Evolutionary conservation across 2,329 filamentous ascomycete genomes (phyloP).

Genomic region (Diaporthe sp.): DNA sequence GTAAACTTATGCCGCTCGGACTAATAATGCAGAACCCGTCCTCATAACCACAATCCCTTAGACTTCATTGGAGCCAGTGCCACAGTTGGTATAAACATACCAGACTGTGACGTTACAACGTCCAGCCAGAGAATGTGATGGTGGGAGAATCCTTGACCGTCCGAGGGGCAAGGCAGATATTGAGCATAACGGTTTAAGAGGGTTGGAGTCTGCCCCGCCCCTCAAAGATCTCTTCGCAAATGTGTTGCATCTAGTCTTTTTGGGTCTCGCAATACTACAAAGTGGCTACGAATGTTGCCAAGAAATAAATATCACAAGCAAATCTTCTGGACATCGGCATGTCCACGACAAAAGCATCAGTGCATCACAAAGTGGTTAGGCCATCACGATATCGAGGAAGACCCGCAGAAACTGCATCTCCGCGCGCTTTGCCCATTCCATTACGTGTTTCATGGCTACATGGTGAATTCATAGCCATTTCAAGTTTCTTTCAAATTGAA

Average conservation of each 20-base stretch:
- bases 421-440: no score
- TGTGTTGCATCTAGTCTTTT: not conserved
- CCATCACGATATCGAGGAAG: not conserved
- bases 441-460: not conserved
- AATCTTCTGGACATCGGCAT: not conserved
- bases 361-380: not conserved
- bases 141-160: not conserved
- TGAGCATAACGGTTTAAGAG: not conserved
- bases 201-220: not conserved
- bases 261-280: not conserved
- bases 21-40: not conserved
- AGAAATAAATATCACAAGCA: not conserved
- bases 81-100: not conserved
- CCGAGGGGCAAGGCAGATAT: not conserved
- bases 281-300: not conserved
- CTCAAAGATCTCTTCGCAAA: not conserved
- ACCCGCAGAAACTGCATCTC: not conserved
- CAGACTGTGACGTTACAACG: not conserved
- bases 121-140: not conserved
- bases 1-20: slow-evolving; percentile 2
- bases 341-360: not conserved
- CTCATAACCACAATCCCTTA: not conserved
- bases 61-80: not conserved
- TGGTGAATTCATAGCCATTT: not conserved
- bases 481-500: not conserved